Base-by-base conservation (phyloP, 2,329 filamentous ascomycete species). In the Nemania abortiva region DNA sequence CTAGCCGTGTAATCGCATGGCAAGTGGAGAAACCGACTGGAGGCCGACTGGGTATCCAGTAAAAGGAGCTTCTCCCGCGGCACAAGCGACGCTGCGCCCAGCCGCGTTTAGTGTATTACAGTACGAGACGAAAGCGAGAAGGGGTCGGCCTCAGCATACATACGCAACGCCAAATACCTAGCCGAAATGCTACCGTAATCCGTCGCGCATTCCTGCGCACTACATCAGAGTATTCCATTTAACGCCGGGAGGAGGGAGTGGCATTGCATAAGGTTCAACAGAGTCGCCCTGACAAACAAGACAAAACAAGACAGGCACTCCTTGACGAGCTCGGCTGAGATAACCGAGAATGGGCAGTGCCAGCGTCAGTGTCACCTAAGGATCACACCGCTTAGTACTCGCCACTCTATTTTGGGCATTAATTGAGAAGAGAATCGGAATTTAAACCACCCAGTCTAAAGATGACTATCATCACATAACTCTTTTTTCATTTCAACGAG, bases 351-450 rank as follows among this genome's bases (percentile, higher is more conserved):
- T 42, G 53, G 54, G 59, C 58, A 55, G 47, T 57, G 47, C 34
- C 58, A 59, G 58, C 31, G 54, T 54, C 58, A 50, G 47, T 57
- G 47, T 34, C 58, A 63, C 67, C 49, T 59, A 66, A 57, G 47
- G 58, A 59, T 60, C 65, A 70, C 68, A 70, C 68, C 68, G 65
- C 68, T 63, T 63, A 18, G 58, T n/a, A 57, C 20, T 68, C 37
- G 65, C 68, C 68, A 70, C 68, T 68, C 65, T 68, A 68, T 65
- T 70, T 68, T 61, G 34, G 55, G 68, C 13, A 34, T 50, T n/a
- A 42, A 27, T 27, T 49, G 39, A 56, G 55, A 53, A 55, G 39
- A 56, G 55, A 45, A 47, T 50, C 34, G 20, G 27, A 50, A 24
- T 15, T 52, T 24, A n/a, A 67, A 22, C 31, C 54, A 37, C 45